Conservation (phyloP, 352 stramenopile species). For the Globisporangium carolinianum region DNA sequence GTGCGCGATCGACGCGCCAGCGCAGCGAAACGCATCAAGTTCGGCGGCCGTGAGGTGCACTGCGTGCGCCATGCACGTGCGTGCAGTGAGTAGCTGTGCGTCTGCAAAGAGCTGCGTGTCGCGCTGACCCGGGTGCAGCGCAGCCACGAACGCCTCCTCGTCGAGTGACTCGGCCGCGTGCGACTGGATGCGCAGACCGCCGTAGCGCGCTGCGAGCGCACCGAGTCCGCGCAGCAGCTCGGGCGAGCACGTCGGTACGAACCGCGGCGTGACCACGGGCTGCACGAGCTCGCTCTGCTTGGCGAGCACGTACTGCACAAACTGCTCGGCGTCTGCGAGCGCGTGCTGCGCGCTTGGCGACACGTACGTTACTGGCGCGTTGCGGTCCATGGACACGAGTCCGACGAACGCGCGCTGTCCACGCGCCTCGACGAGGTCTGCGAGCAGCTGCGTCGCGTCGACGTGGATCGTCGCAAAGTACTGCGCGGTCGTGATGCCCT, state of each 20-base stretch:
- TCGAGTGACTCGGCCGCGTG: conserved; percentile 83
- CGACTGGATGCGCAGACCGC: conserved; percentile 67
- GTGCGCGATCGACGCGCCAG: conserved; percentile 69
- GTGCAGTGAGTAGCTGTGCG: conserved; percentile 53
- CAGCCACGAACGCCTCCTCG: conserved; percentile 76
- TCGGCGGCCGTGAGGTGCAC: conserved; percentile 73
- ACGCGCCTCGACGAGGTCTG: conserved; percentile 47
- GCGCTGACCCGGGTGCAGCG: conserved; percentile 48
- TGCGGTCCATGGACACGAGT: conserved; percentile 90
- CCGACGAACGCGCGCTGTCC: conserved; percentile 84
- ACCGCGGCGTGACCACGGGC: conserved; percentile 76
- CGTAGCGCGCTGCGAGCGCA: conserved; percentile 50
- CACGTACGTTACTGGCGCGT: conserved; percentile 67
- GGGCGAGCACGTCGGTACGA: conserved; percentile 85
- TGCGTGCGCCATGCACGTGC: conserved; percentile 83
- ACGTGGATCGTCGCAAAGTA: conserved; percentile 90
- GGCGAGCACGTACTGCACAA: conserved; percentile 57
- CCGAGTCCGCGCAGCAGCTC: conserved; percentile 74
- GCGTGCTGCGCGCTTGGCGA: conserved; percentile 50
- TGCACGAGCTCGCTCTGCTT: conserved; percentile 47
- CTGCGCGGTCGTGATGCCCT: conserved; percentile 84
- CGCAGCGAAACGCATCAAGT: conserved; percentile 36
- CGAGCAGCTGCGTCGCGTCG: conserved; percentile 63
- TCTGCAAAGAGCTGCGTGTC: conserved; percentile 72
- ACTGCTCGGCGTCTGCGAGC: conserved; percentile 59